Evolutionary conservation across 805 yeast genomes (phyloP).

Genomic region (Wickerhamiella azymoides): DNA sequence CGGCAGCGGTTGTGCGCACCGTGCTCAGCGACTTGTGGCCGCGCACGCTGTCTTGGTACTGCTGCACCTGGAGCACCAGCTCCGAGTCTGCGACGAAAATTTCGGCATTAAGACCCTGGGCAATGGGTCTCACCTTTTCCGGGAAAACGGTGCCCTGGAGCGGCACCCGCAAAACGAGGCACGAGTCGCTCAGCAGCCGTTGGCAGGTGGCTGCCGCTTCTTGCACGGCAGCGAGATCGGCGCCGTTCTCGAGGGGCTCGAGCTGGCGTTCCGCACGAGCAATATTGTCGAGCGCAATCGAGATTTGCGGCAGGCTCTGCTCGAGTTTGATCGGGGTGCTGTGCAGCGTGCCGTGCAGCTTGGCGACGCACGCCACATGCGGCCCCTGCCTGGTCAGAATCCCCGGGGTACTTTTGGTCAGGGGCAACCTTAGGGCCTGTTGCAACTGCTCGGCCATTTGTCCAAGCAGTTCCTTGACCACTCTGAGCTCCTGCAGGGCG

Average conservation of each 20-base stretch:
- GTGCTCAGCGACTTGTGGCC: constrained; percentile 5
- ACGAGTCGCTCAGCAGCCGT: background rate
- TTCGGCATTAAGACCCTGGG: constrained; percentile 5
- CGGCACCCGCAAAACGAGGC: background rate
- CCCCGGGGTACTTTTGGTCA: constrained; percentile 3
- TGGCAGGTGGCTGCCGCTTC: background rate
- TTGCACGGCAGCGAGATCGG: background rate
- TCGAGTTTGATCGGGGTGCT: background rate
- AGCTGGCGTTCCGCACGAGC: background rate
- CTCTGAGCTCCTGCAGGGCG: constrained; percentile 13
- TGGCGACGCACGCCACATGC: background rate
- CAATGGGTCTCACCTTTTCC: background rate
- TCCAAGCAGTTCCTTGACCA: background rate
- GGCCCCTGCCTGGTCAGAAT: constrained; percentile 6
- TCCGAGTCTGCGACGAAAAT: constrained; percentile 3
- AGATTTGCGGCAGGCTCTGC: constrained; percentile 4
- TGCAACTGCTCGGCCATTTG: constrained; percentile 2
- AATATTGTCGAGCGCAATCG: constrained; percentile 1
- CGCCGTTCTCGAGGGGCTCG: background rate
- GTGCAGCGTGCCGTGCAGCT: background rate
- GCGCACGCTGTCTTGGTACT: constrained; percentile 3
- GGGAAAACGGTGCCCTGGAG: constrained; percentile 1
- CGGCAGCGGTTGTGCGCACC: background rate
- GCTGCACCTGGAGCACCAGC: constrained; percentile 5
- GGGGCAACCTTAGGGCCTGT: constrained; percentile 6